A percentile compares a stretch with the other conserved stretches of the same genome.
phyloP scores from a whole-genome alignment of 2,329 filamentous ascomycete genomes.

The Diaporthe capsici region DNA sequence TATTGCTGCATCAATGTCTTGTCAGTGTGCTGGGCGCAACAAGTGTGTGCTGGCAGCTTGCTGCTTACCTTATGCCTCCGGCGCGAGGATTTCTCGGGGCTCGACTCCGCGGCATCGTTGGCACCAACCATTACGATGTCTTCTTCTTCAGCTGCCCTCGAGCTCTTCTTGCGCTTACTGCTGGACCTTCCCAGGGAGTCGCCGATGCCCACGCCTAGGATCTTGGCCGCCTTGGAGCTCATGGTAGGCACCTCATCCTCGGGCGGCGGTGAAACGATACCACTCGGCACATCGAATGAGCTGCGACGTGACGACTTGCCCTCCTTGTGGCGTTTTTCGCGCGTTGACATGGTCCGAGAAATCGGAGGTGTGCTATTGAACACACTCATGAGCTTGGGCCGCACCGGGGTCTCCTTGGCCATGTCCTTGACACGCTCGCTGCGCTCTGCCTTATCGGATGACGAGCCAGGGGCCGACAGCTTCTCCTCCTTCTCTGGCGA shows the following conservation, averaged over 20 bases:
- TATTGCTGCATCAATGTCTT: conserved; percentile 70
- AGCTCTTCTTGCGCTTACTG: conserved; percentile 60
- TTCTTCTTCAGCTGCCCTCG: conserved; percentile 58
- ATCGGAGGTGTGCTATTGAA: conserved; percentile 78
- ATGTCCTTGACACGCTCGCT: conserved; percentile 51
- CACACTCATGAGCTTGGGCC: conserved; percentile 72
- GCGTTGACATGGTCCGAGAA: conserved; percentile 77
- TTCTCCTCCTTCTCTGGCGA: conserved; percentile 75
- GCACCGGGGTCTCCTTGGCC: conserved; percentile 64
- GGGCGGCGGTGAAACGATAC: conserved; percentile 79
- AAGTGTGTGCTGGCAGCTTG: conserved; percentile 24
- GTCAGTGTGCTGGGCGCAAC: conserved; percentile 50
- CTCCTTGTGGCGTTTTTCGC: conserved; percentile 71
- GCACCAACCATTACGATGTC: conserved; percentile 64
- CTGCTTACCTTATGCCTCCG: conserved; percentile 59
- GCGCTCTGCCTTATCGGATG: conserved; percentile 78
- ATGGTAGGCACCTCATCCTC: conserved; percentile 74
- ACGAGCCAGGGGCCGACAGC: conserved; percentile 76
- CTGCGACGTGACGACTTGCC: conserved; percentile 76
- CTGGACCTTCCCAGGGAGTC: conserved; percentile 55
- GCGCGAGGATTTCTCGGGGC: conserved; percentile 62
- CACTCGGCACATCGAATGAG: conserved; percentile 75
- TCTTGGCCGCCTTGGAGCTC: conserved; percentile 82
- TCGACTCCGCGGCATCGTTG: conserved; percentile 53
- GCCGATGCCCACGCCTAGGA: conserved; percentile 78